Percentiles rank a stretch among this genome's conserved stretches.
phyloP scores from a whole-genome alignment of 2,329 filamentous ascomycete genomes.

The Fusarium floridanum region DNA sequence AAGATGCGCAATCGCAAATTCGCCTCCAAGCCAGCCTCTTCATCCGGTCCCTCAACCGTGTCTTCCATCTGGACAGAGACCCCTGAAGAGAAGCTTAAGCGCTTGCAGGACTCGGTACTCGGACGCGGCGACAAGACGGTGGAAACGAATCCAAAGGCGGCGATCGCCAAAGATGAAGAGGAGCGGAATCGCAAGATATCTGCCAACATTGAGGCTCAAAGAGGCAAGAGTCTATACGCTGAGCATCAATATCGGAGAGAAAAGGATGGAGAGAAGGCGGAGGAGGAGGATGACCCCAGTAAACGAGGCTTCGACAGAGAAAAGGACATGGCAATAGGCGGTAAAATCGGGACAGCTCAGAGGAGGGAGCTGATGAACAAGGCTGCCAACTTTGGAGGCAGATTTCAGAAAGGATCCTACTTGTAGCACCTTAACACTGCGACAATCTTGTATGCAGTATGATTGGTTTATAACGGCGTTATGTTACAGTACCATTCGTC shows the following conservation, averaged over 20 bases:
- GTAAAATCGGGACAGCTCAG: conserved; percentile 78
- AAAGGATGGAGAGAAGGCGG: conserved; percentile 53
- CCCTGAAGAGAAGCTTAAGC: conserved; percentile 85
- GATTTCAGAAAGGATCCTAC: conserved; percentile 83
- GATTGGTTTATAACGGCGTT: not conserved
- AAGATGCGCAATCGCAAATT: conserved; percentile 87
- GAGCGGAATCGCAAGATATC: conserved; percentile 63
- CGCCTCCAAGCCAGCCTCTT: conserved; percentile 69
- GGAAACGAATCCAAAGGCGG: conserved; percentile 56
- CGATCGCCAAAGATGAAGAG: conserved; percentile 65
- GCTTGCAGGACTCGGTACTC: conserved; percentile 84
- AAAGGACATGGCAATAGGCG: conserved; percentile 89
- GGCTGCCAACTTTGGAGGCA: conserved; percentile 83
- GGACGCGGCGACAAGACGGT: conserved; percentile 69
- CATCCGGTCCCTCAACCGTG: conserved; percentile 55
- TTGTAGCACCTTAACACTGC: conserved; percentile 52
- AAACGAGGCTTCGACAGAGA: conserved; percentile 89
- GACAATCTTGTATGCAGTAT: not conserved
- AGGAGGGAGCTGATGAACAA: conserved; percentile 83
- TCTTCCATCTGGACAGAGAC: conserved; percentile 91
- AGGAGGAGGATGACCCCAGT: conserved; percentile 90
- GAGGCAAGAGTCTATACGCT: conserved; percentile 71
- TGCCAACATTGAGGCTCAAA: conserved; percentile 64
- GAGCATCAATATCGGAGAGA: conserved; percentile 60
- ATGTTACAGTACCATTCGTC: not conserved